Base-by-base conservation (phyloP, 2,329 filamentous ascomycete species). In the Eurotiales sp. region DNA sequence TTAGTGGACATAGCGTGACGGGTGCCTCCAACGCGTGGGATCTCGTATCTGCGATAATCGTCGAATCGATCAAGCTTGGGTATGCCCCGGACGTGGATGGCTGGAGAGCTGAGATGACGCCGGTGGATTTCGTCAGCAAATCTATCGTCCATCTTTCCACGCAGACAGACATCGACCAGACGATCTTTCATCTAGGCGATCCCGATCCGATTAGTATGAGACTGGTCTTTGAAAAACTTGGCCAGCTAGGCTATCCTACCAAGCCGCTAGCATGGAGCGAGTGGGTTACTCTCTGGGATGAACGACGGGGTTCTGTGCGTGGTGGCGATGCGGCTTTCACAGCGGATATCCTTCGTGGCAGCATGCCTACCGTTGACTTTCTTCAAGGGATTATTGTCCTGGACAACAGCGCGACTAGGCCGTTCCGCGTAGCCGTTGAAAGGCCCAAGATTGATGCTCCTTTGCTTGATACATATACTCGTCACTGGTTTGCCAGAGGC, bases 31-130 rank as follows among this genome's bases (percentile, higher is more conserved):
- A 92, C 60, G 82, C 86, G 0, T 91, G 84, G 73, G 88, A 92
- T 76, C 71, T 92, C 17, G 73, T 92, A 41, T 88, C 85, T 47
- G 87, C 88, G 0, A 66, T 92, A 51, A 78, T 91, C 22, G 85
- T 90, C 1, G 88, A 91, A 64, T 90, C 87, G 0, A 77, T 91
- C 32, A 83, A 86, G 47, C 76, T 91, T 3, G 87, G 87, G 5
- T 80, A 81, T 58, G 81, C 81, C 1, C 87, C 88, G 0, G 78
- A 87, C 48, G 83, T 90, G 3, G 77, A 85, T 45, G 83, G 83
- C 37, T 92, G 88, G 88, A 81, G 84, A 45, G 81, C 86, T 1
- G 88, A 92, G 70, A 91, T 91, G 87, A 90, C 88, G 0, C 87
- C 88, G 0, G 88, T 90, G 12, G 87, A 92, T 67, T 90, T 88